These are phyloP conservation scores for Pythium brachiatum DNA, from an alignment of 352 stramenopile genomes.

Conservation along the genomic window DNA sequence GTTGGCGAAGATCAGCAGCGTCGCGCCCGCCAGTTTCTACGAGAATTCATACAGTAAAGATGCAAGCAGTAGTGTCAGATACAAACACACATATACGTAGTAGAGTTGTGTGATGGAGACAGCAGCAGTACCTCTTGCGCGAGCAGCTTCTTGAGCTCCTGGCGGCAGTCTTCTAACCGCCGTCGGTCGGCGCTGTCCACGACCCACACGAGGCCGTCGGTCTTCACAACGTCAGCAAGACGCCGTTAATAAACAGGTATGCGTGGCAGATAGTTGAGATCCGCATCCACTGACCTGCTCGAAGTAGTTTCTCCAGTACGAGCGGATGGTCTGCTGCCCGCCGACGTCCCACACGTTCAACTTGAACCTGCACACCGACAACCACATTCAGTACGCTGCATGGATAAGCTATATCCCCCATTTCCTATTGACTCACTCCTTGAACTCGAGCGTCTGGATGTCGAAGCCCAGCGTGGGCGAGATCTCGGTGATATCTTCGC, in stretches of 20 bases:
- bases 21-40: conserved; percentile 97
- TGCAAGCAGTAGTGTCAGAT: not conserved
- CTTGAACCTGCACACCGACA: conserved; percentile 36
- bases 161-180: conserved; percentile 93
- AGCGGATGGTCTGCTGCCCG: conserved; percentile 96
- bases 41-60: not conserved
- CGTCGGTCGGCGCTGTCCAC: conserved; percentile 95
- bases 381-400: not conserved
- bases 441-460: conserved; percentile 98
- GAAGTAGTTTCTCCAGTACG: conserved; percentile 99
- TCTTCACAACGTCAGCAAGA: conserved; percentile 39
- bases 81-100: not conserved
- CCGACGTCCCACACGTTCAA: conserved; percentile 95
- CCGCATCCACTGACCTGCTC: conserved; percentile 55
- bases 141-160: conserved; percentile 88
- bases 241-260: not conserved
- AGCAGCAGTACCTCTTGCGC: conserved; percentile 67
- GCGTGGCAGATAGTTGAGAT: not conserved
- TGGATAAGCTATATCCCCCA: not conserved
- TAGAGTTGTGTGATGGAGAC: not conserved
- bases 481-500: conserved; percentile 96
- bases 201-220: conserved; percentile 99
- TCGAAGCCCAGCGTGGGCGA: conserved; percentile 98
- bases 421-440: conserved; percentile 41
- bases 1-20: conserved; percentile 99